Evolutionary conservation across 345 rosid species (phyloP), one percentile per base, ranked within the genome.

Genomic region (Punica granatum): DNA sequence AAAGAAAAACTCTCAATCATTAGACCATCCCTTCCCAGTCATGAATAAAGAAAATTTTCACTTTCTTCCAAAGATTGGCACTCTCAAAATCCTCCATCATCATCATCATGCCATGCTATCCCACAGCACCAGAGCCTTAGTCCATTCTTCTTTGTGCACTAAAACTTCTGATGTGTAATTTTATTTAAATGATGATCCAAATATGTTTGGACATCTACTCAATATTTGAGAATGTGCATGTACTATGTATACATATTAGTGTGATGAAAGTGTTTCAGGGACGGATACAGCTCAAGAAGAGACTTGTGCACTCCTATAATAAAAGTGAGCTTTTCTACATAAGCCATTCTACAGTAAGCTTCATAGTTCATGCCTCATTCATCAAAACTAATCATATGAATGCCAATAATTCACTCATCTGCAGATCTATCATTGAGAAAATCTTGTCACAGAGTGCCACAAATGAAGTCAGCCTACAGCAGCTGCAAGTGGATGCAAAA

Each of bases 21-120:
- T n/a, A n/a, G 51, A 46, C n/a, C 51, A 46, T 46, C 51, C 51
- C 51, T 15, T 46, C n/a, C n/a, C 51, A 46, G n/a, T 46, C 51
- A 46, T n/a, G n/a, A n/a, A n/a, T n/a, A n/a, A n/a, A n/a, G n/a
- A n/a, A n/a, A n/a, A n/a, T n/a, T n/a, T n/a, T n/a, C n/a, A n/a
- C n/a, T n/a, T n/a, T n/a, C n/a, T n/a, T n/a, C n/a, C n/a, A n/a
- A n/a, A n/a, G n/a, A n/a, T n/a, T n/a, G n/a, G n/a, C n/a, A n/a
- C n/a, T n/a, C n/a, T n/a, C n/a, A n/a, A n/a, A n/a, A n/a, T 46
- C 51, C 51, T 3, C n/a, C 19, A 46, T 7, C 12, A 19, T 46
- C 51, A 46, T 15, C 51, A 46, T 12, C 51, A 46, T 2, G 51
- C n/a, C 51, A 46, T 46, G 51, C 3, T 46, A 46, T 21, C 19